Conservation (phyloP, 2,329 filamentous ascomycete genomes). For the Colletotrichum sidae region DNA sequence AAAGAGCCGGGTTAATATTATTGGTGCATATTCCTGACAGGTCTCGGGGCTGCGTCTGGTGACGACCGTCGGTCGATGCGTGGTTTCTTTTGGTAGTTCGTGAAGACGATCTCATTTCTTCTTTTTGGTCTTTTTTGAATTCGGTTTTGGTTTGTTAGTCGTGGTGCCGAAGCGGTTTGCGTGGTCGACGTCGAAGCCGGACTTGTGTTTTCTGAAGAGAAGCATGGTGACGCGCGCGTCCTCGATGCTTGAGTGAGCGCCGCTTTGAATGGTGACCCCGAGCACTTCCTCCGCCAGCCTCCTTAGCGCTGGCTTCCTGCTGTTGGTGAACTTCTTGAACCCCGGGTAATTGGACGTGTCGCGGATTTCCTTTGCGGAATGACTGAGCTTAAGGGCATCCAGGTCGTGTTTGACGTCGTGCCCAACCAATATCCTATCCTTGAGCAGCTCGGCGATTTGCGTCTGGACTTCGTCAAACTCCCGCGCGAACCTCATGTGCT, state of each 20-base stretch:
- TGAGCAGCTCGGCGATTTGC: constrained; percentile 76
- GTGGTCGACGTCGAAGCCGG: constrained; percentile 86
- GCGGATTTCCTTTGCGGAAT: constrained; percentile 81
- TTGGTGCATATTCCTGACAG: too few relatives aligned
- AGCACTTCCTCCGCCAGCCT: constrained; percentile 68
- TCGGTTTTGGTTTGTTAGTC: constrained; percentile 44
- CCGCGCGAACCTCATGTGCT: constrained; percentile 77
- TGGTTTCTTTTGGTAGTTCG: not conserved
- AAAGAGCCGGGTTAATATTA: not conserved
- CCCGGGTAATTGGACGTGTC: constrained; percentile 84
- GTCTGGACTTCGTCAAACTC: constrained; percentile 82
- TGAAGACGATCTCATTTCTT: constrained; percentile 49
- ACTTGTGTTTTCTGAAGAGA: constrained; percentile 85
- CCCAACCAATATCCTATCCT: constrained; percentile 80
- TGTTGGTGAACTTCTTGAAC: constrained; percentile 77
- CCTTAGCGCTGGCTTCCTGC: constrained; percentile 76
- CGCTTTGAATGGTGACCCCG: constrained; percentile 71
- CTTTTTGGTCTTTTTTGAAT: constrained; percentile 55
- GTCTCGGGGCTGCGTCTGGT: too few relatives aligned
- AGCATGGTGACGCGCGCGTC: constrained; percentile 94
- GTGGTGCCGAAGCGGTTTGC: constrained; percentile 69
- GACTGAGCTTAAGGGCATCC: constrained; percentile 79
- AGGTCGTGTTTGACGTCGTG: constrained; percentile 87
- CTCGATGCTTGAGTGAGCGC: constrained; percentile 74
- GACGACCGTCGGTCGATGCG: too few relatives aligned